Base-by-base conservation (phyloP, 2,329 filamentous ascomycete genomes). In the Cladophialophora yegresii region DNA sequence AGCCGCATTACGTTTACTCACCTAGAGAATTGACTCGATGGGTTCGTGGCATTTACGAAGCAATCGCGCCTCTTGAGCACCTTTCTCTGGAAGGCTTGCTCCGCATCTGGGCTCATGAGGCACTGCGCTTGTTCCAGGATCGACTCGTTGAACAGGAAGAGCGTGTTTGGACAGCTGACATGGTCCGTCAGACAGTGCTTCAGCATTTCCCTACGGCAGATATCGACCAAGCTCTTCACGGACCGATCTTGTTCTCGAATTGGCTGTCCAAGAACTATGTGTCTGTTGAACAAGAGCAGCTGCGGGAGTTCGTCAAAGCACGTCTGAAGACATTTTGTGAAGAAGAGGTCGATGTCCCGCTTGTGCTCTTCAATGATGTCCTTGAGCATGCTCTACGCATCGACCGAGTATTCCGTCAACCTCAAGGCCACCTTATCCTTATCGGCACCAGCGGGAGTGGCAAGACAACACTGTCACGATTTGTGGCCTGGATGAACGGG, bases 401-500 rank as follows among this genome's bases (percentile, higher is more conserved):
- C 73, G 95, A 99, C 78, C 90, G 95, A 78, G 95, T 99, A 53
- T 99, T 99, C 84, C 87, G 96, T 73, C 95, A 99, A 75, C 95
- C 96, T 1, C 95, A 99, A 76, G 95, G 95, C 62, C 95, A 99
- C 84, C 83, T 99, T 67, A 99, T 99, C 70, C 84, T 99, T 62
- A 99, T 99, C 72, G 95, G 95, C 81, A 95, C 99, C 61, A 99
- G 95, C 76, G 96, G 95, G 71, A 96, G 92, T 82, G 95, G 95
- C 78, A 99, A 99, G 82, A 99, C 95, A 3, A 99, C 95, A 0
- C 80, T 99, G 12, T 98, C 96, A 33, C 89, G 96, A 63, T 99
- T 99, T 70, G 95, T 99, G 66, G 95, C 95, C 54, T 99, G 95
- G 95, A 99, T 99, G 95, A 99, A 99, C 73, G 96, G 96, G 64